Percentiles rank a stretch among this genome's conserved stretches.
Evolutionary conservation across 1,284 basidiomycete genomes (phyloP).

Genomic region (Mycena sp.): DNA sequence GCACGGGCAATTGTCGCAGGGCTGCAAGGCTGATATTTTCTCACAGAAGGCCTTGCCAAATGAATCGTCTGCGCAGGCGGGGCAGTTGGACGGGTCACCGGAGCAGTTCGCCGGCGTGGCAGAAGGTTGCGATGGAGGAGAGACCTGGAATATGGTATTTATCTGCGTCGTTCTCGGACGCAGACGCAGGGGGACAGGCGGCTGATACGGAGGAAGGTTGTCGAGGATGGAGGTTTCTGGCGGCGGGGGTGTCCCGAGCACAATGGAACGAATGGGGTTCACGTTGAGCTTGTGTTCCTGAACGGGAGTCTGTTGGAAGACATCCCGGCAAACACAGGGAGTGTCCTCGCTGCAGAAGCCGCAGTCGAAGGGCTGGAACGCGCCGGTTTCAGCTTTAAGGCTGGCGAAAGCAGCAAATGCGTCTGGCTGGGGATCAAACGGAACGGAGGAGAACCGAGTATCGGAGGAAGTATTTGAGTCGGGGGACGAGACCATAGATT

Average conservation of each 20-base stretch:
- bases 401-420: constrained; percentile 31
- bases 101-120: constrained; percentile 49
- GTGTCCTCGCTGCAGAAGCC: constrained; percentile 78
- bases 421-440: constrained; percentile 43
- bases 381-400: constrained; percentile 34
- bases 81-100: constrained; percentile 70
- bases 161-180: constrained; percentile 50
- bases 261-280: constrained; percentile 39
- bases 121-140: constrained; percentile 40
- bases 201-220: constrained; percentile 81
- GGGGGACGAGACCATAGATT: constrained; percentile 66
- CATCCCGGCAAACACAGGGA: constrained; percentile 81
- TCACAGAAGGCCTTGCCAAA: constrained; percentile 91
- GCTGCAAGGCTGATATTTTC: constrained; percentile 70
- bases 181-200: constrained; percentile 80
- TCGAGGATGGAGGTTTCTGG: constrained; percentile 69
- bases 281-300: constrained; percentile 38
- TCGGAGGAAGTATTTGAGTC: constrained; percentile 58
- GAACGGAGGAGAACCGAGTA: constrained; percentile 54
- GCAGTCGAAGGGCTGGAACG: constrained; percentile 57
- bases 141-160: constrained; percentile 66
- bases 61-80: constrained; percentile 82
- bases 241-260: constrained; percentile 25
- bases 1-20: constrained; percentile 68
- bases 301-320: constrained; percentile 51